These are phyloP conservation scores for Cytospora schulzeri DNA, from an alignment of 2,329 filamentous ascomycete species.

Conservation along the genomic window DNA sequence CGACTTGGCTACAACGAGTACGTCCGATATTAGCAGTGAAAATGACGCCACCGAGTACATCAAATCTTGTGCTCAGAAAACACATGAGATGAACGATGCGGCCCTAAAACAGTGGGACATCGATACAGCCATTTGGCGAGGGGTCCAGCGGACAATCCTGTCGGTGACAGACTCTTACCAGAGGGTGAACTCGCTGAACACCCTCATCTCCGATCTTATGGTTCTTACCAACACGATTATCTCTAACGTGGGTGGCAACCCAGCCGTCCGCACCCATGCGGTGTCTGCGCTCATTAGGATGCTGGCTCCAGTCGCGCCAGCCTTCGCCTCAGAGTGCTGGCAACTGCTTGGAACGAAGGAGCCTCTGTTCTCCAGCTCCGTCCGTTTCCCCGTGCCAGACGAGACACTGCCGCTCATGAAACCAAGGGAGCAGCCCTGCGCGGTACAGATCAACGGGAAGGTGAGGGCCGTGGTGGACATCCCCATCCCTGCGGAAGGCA, in stretches of 20 bases:
- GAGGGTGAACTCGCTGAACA: conserved; percentile 77
- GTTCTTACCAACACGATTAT: conserved; percentile 72
- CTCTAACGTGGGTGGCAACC: conserved; percentile 46
- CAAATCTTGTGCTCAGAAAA: conserved; percentile 29
- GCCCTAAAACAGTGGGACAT: conserved; percentile 47
- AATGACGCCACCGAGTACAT: conserved; percentile 6
- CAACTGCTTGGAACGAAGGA: conserved; percentile 50
- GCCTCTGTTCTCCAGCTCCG: conserved; percentile 46
- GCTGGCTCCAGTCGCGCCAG: conserved; percentile 78
- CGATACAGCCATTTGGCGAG: conserved; percentile 60
- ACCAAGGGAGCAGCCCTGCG: conserved; percentile 56
- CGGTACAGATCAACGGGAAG: conserved; percentile 82
- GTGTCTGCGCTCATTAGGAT: conserved; percentile 65
- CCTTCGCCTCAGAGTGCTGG: conserved; percentile 83
- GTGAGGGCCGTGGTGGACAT: conserved; percentile 69
- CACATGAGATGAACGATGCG: conserved; percentile 36
- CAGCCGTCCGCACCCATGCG: conserved; percentile 51
- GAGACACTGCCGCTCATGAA: conserved; percentile 53
- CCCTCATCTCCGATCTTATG: conserved; percentile 81
- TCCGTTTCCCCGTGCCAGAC: conserved; percentile 62
- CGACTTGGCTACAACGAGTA: conserved; percentile 49
- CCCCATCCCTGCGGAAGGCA: conserved; percentile 46
- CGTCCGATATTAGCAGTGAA: conserved; percentile 16
- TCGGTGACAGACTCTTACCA: conserved; percentile 71
- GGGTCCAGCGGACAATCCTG: conserved; percentile 67